Conservation (phyloP, 2,329 filamentous ascomycete species). For the Paradendryphiella salina region DNA sequence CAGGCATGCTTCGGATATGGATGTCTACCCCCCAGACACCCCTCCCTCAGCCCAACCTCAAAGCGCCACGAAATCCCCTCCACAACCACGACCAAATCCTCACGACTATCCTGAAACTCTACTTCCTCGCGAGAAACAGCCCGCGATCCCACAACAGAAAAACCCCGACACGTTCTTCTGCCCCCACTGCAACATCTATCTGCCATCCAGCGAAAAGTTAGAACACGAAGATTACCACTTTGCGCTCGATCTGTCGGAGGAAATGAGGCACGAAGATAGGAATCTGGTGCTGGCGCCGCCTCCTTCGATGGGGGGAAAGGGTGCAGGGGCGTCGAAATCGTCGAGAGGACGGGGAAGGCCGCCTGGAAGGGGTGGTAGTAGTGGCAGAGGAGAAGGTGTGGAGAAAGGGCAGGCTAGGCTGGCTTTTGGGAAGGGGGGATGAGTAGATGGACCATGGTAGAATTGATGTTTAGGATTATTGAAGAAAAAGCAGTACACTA, state of each 20-base stretch:
- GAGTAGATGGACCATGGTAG: background rate
- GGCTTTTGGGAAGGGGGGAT: constrained; percentile 46
- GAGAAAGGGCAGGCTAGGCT: constrained; percentile 53
- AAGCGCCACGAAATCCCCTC: constrained; percentile 2
- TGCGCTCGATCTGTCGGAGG: constrained; percentile 78
- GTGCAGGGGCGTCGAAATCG: constrained; percentile 22
- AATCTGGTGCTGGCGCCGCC: constrained; percentile 9
- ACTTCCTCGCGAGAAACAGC: background rate
- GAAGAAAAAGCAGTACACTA: too few species aligned
- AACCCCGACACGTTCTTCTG: constrained; percentile 56
- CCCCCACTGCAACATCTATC: constrained; percentile 64
- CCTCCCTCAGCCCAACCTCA: constrained; percentile 43
- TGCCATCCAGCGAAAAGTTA: constrained; percentile 63
- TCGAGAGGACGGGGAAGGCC: constrained; percentile 45
- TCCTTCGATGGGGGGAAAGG: constrained; percentile 6
- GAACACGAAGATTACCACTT: constrained; percentile 95
- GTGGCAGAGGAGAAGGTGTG: constrained; percentile 19
- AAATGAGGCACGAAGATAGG: constrained; percentile 48
- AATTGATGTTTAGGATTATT: too few species aligned
- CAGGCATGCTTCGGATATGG: constrained; percentile 11
- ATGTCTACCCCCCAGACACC: constrained; percentile 21
- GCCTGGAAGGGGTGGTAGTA: constrained; percentile 27
- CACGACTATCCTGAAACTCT: constrained; percentile 3
- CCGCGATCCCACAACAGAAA: constrained; percentile 23
- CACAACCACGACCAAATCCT: constrained; percentile 4